Percentiles rank a stretch among this genome's conserved stretches.
Conservation (phyloP, 139 green algal genomes). For the Volvox reticuliferus region DNA sequence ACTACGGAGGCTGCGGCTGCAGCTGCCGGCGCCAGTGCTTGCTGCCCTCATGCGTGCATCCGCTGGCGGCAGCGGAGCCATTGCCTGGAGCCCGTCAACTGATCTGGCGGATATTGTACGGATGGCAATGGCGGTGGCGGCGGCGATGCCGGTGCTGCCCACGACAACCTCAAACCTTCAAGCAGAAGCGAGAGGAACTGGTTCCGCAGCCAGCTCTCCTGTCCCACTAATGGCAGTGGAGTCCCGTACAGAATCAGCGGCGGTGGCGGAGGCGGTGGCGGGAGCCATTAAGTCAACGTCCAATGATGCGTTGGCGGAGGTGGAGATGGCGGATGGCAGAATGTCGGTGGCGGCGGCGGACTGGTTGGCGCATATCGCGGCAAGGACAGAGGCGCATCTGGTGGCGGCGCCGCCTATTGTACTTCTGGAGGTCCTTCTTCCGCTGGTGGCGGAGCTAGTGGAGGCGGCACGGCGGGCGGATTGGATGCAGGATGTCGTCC, state of each 20-base stretch:
- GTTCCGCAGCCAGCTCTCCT: too few relatives aligned
- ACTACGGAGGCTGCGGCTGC: background rate
- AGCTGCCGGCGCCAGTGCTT: background rate
- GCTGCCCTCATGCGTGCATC: background rate
- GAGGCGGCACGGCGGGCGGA: background rate
- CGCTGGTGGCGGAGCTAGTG: background rate
- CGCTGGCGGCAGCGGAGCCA: background rate
- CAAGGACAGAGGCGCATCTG: background rate
- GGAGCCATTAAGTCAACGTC: background rate
- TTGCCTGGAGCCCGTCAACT: background rate
- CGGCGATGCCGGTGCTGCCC: background rate
- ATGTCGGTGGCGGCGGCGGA: background rate
- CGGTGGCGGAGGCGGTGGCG: too few relatives aligned
- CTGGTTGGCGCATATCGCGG: background rate
- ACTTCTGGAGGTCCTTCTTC: conserved; percentile 9
- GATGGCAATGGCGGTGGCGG: conserved; percentile 15
- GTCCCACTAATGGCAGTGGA: too few relatives aligned
- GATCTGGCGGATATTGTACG: background rate
- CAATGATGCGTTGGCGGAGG: background rate
- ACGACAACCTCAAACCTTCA: background rate
- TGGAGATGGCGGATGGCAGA: background rate
- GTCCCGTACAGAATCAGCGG: too few relatives aligned
- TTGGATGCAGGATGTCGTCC: conserved; percentile 4
- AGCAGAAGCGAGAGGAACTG: background rate
- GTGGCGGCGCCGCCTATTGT: background rate